Conservation (phyloP, 1,284 basidiomycete genomes). For the Meripilus lineatus region DNA sequence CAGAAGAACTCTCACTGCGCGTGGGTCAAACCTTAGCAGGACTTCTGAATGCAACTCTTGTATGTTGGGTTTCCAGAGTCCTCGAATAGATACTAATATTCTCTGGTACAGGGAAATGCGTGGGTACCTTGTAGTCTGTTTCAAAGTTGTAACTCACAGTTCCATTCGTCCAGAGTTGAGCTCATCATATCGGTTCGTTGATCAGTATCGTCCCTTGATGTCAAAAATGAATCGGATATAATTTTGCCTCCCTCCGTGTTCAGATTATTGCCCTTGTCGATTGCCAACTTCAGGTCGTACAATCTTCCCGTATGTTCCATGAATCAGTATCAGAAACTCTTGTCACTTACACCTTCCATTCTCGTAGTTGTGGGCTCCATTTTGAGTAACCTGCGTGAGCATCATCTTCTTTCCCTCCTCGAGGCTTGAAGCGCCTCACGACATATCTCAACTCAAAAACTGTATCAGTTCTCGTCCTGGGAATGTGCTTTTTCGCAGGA, state of each 20-base stretch:
- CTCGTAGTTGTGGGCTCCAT: constrained; percentile 71
- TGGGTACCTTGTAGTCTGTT: constrained; percentile 34
- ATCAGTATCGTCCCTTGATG: no score
- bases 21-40: constrained; percentile 85
- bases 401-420: neutral
- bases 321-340: constrained; percentile 10
- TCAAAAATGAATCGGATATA: no score
- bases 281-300: constrained; percentile 80
- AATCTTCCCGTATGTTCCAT: constrained; percentile 63
- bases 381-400: constrained; percentile 71
- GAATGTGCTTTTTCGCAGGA: constrained; percentile 80
- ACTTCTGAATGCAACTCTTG: constrained; percentile 82
- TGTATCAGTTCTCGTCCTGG: constrained; percentile 42
- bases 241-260: no score
- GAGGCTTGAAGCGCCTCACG: neutral
- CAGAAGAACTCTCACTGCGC: constrained; percentile 80
- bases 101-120: constrained; percentile 61
- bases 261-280: constrained; percentile 80
- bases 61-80: constrained; percentile 29
- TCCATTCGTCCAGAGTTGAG: constrained; percentile 75
- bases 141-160: constrained; percentile 2
- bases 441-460: neutral
- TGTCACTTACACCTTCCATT: constrained; percentile 3
- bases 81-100: constrained; percentile 9
- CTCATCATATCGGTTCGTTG: constrained; percentile 71